These are phyloP conservation scores for Actinomortierella ambigua DNA, from an alignment of 371 early-diverging fungal species.

Conservation along the genomic window DNA sequence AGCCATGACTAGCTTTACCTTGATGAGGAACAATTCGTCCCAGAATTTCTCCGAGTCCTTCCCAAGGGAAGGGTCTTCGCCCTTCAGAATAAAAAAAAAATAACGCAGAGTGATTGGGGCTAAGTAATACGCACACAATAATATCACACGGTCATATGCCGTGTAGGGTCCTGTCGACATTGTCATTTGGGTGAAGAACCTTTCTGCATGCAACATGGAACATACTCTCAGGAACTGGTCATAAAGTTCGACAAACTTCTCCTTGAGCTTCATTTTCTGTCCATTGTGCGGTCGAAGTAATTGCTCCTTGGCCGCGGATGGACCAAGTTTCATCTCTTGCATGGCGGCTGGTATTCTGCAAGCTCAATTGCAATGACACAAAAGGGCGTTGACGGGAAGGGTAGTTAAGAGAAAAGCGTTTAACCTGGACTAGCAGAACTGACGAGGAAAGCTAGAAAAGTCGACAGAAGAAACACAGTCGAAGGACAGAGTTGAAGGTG, in stretches of 20 bases:
- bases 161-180: not conserved
- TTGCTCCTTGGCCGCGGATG: conserved; percentile 24
- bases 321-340: conserved; percentile 46
- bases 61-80: conserved; percentile 43
- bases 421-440: too few relatives aligned
- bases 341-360: conserved; percentile 7
- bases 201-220: not conserved
- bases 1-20: conserved; percentile 8
- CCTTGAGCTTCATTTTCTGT: conserved; percentile 51
- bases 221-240: conserved; percentile 55
- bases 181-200: not conserved
- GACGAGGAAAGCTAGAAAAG: too few relatives aligned
- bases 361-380: too few relatives aligned
- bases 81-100: conserved; percentile 22
- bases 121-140: not conserved
- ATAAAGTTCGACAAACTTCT: conserved; percentile 60
- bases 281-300: conserved; percentile 35
- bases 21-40: conserved; percentile 54
- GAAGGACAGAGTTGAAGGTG: too few relatives aligned
- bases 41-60: conserved; percentile 52
- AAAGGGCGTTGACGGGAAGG: too few relatives aligned
- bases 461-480: too few relatives aligned
- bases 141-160: not conserved
- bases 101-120: not conserved
- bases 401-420: too few relatives aligned